Conservation (phyloP, 2,329 filamentous ascomycete genomes). For the Beauveria caledonica region DNA sequence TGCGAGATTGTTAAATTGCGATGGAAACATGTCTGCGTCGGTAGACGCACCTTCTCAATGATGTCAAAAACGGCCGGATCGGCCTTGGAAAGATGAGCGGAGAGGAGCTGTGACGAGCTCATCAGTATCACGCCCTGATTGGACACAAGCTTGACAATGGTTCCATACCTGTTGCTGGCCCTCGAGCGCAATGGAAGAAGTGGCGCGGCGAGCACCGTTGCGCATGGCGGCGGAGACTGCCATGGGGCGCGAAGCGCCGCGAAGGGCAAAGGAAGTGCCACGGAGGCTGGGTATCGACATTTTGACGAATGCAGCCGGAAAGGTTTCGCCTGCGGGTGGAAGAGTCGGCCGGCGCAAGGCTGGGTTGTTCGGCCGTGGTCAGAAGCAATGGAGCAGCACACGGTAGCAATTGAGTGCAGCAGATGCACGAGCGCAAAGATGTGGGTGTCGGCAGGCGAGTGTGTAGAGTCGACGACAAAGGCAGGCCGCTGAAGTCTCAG, state of each 20-base stretch:
- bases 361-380: not conserved
- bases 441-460: not conserved
- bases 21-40: not conserved
- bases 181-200: conserved; percentile 43
- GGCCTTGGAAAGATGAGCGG: conserved; percentile 69
- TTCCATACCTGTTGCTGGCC: conserved; percentile 50
- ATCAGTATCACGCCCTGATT: conserved; percentile 1
- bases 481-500: not conserved
- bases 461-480: not conserved
- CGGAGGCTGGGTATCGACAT: conserved; percentile 43
- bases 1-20: conserved; percentile 26
- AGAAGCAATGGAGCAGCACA: not conserved
- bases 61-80: conserved; percentile 85
- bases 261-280: conserved; percentile 40
- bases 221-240: conserved; percentile 16
- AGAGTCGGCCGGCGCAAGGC: not conserved
- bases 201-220: conserved; percentile 26
- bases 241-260: conserved; percentile 29
- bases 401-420: not conserved
- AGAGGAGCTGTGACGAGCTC: conserved; percentile 55
- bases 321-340: not conserved
- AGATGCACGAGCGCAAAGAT: not conserved
- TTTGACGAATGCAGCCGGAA: not conserved
- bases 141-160: conserved; percentile 11
- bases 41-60: conserved; percentile 66